Base-by-base conservation (phyloP, 2,329 filamentous ascomycete genomes). In the Claviceps africana region DNA sequence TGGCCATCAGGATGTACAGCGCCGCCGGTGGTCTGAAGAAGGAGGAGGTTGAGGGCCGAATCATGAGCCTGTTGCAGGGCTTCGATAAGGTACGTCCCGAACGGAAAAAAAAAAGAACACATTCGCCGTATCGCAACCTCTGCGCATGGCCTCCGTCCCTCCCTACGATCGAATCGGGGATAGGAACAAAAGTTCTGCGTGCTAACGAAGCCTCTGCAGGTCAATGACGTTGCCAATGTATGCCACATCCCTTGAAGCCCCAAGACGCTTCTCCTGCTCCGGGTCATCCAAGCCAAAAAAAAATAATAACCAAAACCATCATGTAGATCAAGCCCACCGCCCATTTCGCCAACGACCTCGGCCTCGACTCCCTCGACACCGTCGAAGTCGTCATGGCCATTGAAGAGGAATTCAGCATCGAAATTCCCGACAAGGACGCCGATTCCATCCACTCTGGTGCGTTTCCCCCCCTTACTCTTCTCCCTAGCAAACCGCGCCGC, bases 311-410 rank as follows among this genome's bases (percentile, higher is more conserved):
- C 35, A 37, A 17, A 37, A 62, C 62, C 49, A 35, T 30, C 46
- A 50, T 54, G 51, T 56, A 97, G 91, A 88, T 98, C 68, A 88
- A 83, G 65, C 73, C 81, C 57, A 77, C 75, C 51, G 85, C 91
- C 54, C 90, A 97, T 80, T 98, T 98, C 74, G 80, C 88, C 67
- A 97, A 96, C 71, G 91, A 98, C 73, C 86, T 98, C 58, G 93
- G 90, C 59, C 78, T 98, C 64, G 93, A 98, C 77, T 94, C 86
- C 74, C 81, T 98, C 71, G 93, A 98, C 71, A 96, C 93, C 58
- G 93, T 98, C 58, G 93, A 98, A 79, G 93, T 98, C 60, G 93
- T 98, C 64, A 98, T 98, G 93, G 93, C 93, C 60, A 97, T 98
- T 73, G 93, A 98, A 81, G 93, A 98, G 74, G 76, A 83, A 65